These are phyloP conservation scores for Penicillium ochrochloron DNA, from an alignment of 495 filamentous ascomycete species.

Conservation along the genomic window DNA sequence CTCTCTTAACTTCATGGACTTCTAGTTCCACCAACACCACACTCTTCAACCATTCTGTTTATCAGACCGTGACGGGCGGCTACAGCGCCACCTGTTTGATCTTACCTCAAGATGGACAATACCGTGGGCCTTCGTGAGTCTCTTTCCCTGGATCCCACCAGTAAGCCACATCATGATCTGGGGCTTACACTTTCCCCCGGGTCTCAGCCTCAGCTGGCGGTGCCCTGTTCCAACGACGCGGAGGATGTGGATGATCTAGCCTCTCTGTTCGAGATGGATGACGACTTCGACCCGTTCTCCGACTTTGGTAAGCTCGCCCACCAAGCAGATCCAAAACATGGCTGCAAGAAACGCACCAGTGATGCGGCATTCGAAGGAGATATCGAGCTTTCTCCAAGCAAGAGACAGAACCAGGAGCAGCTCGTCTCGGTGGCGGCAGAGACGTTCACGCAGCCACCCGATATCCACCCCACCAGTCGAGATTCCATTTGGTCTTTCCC, in stretches of 20 bases:
- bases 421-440: not conserved
- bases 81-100: not conserved
- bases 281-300: slow-evolving; percentile 14
- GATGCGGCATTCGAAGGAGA: slow-evolving; percentile 10
- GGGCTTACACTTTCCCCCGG: slow-evolving; percentile 26
- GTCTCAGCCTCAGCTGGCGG: slow-evolving; percentile 16
- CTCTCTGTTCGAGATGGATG: slow-evolving; percentile 6
- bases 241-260: slow-evolving; percentile 9
- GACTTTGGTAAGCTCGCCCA: slow-evolving; percentile 10
- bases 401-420: not conserved
- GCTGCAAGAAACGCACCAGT: slow-evolving; percentile 4
- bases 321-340: not conserved
- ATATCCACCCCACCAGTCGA: not conserved
- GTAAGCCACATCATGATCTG: slow-evolving; percentile 16
- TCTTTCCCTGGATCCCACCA: slow-evolving; percentile 1
- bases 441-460: not conserved
- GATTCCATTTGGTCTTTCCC: not conserved
- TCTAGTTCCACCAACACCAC: not conserved
- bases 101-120: slow-evolving; percentile 7
- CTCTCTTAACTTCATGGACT: not conserved
- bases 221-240: not conserved
- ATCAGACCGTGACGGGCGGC: not conserved
- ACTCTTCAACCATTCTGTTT: not conserved
- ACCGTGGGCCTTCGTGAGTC: slow-evolving; percentile 21
- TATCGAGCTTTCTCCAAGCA: not conserved